These are phyloP conservation scores for Chimonanthus praecox DNA, from an alignment of 164 flowering plant genomes.

Conservation along the genomic window DNA sequence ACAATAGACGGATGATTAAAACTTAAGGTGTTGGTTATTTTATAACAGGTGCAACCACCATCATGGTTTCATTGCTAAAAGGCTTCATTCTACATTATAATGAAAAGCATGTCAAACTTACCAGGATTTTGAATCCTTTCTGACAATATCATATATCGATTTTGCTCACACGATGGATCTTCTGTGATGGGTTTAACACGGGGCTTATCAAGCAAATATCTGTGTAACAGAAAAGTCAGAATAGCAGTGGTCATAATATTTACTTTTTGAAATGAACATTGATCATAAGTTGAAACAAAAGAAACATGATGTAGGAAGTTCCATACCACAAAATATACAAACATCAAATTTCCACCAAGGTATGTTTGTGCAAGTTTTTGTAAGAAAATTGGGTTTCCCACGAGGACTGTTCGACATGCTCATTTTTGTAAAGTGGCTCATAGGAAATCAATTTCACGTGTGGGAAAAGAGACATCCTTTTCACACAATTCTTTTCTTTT, in stretches of 20 bases:
- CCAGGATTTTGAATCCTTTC: constrained; percentile 66
- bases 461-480: no score
- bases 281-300: no score
- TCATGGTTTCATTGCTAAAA: neutral
- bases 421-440: no score
- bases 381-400: no score
- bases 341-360: neutral
- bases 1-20: no score
- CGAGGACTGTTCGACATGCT: no score
- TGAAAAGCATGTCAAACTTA: constrained; percentile 17
- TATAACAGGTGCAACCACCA: neutral
- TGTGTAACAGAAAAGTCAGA: constrained; percentile 18
- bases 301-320: no score
- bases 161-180: constrained; percentile 73
- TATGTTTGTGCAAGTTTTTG: neutral
- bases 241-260: neutral
- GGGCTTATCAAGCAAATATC: constrained; percentile 78
- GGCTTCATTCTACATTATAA: neutral
- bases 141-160: constrained; percentile 69
- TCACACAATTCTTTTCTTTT: no score
- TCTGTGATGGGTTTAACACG: constrained; percentile 80
- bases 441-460: no score
- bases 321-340: no score
- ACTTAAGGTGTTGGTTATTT: neutral
- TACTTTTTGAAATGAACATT: neutral